Base-by-base conservation (phyloP, 371 early-diverging fungal species). In the Chytridiales sp. region DNA sequence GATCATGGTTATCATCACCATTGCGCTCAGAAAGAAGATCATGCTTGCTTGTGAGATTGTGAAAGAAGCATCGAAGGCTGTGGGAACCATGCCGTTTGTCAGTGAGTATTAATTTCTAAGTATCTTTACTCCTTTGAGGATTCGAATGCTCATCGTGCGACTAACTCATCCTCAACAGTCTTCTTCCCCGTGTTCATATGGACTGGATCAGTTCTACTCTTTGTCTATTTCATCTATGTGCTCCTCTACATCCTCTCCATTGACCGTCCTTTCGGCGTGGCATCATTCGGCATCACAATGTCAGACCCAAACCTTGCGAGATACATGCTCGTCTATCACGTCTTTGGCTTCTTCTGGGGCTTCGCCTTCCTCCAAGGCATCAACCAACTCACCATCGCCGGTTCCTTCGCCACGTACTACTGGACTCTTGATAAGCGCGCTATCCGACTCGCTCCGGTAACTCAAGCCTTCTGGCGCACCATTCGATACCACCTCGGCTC, bases 401-500 rank as follows among this genome's bases (percentile, higher is more conserved):
- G 83, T 11, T 72, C 76, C 0, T 67, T 82, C 36, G 79, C 78
- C 9, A 47, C 59, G 9, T 82, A 75, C 70, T 82, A 82, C 66
- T 81, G 80, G 78, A 56, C 74, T 9, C 56, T 69, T 34, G 80
- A 81, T 64, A 82, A 81, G 56, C 41, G 38, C 1, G 9, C 35
- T 40, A 53, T 72, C 21, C 46, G 66, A 24, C 35, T 9, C 11
- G 35, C 63, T 34, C 74, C 77, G 1, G 65, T 82, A 5, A 6
- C 64, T 15, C 11, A 42, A 21, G 62, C 79, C 6, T 39, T 76
- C 5, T 64, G 38, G 29, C 70, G 81, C 13, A 60, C 71, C 0
- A 17, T 68, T 47, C 46, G 72, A 3, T 83, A 80, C 61, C 81
- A 81, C 63, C 69, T 83, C n/a, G 83, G 83, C 11, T 76, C 78